These are phyloP conservation scores for Danielia reshetovae DNA, from an alignment of 805 yeast genomes.

Conservation along the genomic window DNA sequence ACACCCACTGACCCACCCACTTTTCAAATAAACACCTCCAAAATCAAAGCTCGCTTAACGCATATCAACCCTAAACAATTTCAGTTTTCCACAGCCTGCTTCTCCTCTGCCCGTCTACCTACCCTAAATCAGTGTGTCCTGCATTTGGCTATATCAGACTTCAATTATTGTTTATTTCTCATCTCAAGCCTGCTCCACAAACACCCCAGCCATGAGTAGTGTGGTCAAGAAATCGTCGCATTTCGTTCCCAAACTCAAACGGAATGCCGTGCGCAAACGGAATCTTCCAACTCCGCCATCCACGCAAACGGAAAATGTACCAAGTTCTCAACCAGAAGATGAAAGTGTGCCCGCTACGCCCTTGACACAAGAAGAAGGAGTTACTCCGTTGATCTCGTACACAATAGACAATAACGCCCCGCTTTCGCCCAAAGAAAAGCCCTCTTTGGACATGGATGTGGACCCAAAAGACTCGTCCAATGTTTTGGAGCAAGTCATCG, in stretches of 20 bases:
- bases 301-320: background rate
- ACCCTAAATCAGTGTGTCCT: too few species aligned
- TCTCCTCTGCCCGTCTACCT: too few species aligned
- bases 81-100: too few species aligned
- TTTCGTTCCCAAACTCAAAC: conserved; percentile 55
- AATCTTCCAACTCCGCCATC: conserved; percentile 1
- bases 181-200: background rate
- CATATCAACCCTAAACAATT: too few species aligned
- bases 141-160: background rate
- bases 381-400: background rate
- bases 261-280: conserved; percentile 16
- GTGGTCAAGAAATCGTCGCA: conserved; percentile 51
- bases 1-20: too few species aligned
- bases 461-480: conserved; percentile 8
- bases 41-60: too few species aligned
- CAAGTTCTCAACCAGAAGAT: background rate
- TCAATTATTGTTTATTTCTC: background rate
- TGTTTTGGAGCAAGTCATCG: conserved; percentile 5
- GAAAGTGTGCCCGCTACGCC: background rate
- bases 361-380: background rate
- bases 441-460: background rate
- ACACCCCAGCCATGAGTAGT: conserved; percentile 52
- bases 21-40: too few species aligned
- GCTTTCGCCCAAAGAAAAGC: background rate
- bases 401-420: background rate